Evolutionary conservation across 768 basidiomycete genomes (phyloP).

Genomic region (Cyclocybe aegerita): DNA sequence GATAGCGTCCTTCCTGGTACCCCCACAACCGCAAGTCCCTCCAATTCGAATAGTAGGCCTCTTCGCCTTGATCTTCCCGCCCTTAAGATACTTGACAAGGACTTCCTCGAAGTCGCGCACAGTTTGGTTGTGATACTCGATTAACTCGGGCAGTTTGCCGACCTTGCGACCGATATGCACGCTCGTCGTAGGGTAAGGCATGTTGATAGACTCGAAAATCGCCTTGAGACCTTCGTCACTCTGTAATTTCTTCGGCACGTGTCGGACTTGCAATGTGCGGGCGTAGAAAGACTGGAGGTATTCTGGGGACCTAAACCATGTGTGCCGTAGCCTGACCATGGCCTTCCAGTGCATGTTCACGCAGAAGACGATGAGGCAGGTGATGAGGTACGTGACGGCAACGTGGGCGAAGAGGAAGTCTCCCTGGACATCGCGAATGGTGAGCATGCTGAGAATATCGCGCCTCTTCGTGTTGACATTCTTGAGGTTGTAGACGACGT

Average conservation of each 20-base stretch:
- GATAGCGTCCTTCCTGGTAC: constrained; percentile 86
- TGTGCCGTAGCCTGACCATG: constrained; percentile 77
- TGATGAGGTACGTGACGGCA: constrained; percentile 79
- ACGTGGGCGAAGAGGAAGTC: constrained; percentile 82
- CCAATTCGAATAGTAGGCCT: constrained; percentile 82
- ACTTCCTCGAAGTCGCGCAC: constrained; percentile 90
- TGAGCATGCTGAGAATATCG: constrained; percentile 75
- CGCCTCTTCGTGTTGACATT: constrained; percentile 50
- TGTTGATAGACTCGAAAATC: constrained; percentile 70
- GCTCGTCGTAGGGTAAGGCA: constrained; percentile 90
- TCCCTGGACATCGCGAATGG: constrained; percentile 80
- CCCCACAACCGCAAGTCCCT: constrained; percentile 80
- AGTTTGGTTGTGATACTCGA: constrained; percentile 91
- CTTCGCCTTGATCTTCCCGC: constrained; percentile 73
- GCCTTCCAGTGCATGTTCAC: constrained; percentile 74
- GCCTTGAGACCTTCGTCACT: constrained; percentile 80
- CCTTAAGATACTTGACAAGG: constrained; percentile 88
- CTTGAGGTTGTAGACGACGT: constrained; percentile 79
- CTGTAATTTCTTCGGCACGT: constrained; percentile 78
- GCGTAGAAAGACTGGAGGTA: constrained; percentile 92
- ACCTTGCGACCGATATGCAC: constrained; percentile 89
- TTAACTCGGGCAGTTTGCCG: constrained; percentile 84
- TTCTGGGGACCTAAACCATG: constrained; percentile 89
- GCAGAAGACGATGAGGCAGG: constrained; percentile 66
- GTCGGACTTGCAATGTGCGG: constrained; percentile 81